These are phyloP conservation scores for Torulaspora globosa DNA, from an alignment of 1,139 yeast genomes.

Conservation along the genomic window DNA sequence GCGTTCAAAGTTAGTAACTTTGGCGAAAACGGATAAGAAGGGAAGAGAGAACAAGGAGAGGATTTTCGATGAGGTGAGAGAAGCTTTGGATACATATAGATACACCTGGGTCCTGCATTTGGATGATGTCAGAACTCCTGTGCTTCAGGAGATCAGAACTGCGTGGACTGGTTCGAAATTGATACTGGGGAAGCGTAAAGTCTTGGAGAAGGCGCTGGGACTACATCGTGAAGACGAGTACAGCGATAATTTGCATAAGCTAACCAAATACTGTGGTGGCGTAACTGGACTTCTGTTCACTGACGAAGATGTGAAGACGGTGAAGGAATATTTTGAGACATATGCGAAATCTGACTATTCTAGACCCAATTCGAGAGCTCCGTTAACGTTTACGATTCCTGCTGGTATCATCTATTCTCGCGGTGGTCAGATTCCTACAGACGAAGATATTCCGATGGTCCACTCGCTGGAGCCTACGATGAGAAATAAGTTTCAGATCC, in stretches of 20 bases:
- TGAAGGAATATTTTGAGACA: conserved; percentile 74
- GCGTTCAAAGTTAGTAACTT: conserved; percentile 90
- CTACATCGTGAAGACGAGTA: conserved; percentile 84
- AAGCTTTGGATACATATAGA: conserved; percentile 68
- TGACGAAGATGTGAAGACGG: conserved; percentile 77
- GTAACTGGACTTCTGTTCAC: conserved; percentile 87
- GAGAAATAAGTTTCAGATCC: conserved; percentile 83
- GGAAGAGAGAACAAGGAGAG: conserved; percentile 89
- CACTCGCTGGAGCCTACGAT: conserved; percentile 92
- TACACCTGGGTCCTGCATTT: conserved; percentile 82
- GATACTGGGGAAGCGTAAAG: conserved; percentile 87
- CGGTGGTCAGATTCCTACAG: conserved; percentile 86
- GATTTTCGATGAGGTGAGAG: conserved; percentile 85
- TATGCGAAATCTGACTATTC: conserved; percentile 80
- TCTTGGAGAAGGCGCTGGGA: conserved; percentile 88
- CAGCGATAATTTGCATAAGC: conserved; percentile 71
- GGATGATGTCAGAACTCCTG: conserved; percentile 94
- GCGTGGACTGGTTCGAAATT: conserved; percentile 91
- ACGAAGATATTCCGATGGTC: conserved; percentile 94
- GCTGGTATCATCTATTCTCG: conserved; percentile 89
- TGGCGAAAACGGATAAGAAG: conserved; percentile 93
- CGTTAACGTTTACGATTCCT: conserved; percentile 79
- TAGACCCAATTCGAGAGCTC: conserved; percentile 81
- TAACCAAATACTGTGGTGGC: conserved; percentile 59
- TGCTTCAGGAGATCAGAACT: conserved; percentile 83